Base-by-base conservation (phyloP, 495 filamentous ascomycete species). In the Cenococcum geophilum region DNA sequence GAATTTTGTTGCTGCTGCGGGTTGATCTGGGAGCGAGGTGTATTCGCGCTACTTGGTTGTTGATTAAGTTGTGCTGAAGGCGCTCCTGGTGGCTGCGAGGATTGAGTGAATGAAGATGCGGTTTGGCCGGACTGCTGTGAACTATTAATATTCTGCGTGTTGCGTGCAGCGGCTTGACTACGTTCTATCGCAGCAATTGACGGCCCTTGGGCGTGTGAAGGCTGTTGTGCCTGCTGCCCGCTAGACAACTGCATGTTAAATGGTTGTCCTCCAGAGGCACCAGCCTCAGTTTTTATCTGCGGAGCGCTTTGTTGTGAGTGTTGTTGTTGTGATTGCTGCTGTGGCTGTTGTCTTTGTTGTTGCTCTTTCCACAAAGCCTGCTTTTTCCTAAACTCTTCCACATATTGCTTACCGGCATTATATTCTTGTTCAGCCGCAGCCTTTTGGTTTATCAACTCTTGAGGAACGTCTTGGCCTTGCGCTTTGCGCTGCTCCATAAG, bases 1-100 rank as follows among this genome's bases (percentile, higher is more conserved):
- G 65, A 56, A 42, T 68, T 68, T 5, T 57, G 61, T 55, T 64
- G 61, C 27, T 64, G 61, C 27, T 64, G 52, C 3, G 61, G 60
- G 57, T 73, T 72, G 34, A 68, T 55, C 43, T 70, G 71, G 0
- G 66, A 58, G 25, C 68, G 63, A 55, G 23, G 61, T 14, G 43
- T 59, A 57, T 55, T 64, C 48, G 21, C 59, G 51, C 59, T 50
- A 23, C 62, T 59, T 23, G 65, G 68, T 27, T 57, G 56, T 25
- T 69, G 63, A 27, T 53, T 35, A 11, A 48, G 55, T 47, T 61
- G 59, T 32, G 47, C 11, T 6, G 58, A 32, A 16, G 35, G 16
- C 9, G 34, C 21, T 18, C 53, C 27, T 25, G n/a, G 22, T 48
- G 62, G 64, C 40, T 53, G 40, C 22, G 43, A 55, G 11, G 36